Evolutionary conservation across 129 eudicot species (phyloP), one percentile per base, ranked within the genome.

Genomic region (Silybum marianum): DNA sequence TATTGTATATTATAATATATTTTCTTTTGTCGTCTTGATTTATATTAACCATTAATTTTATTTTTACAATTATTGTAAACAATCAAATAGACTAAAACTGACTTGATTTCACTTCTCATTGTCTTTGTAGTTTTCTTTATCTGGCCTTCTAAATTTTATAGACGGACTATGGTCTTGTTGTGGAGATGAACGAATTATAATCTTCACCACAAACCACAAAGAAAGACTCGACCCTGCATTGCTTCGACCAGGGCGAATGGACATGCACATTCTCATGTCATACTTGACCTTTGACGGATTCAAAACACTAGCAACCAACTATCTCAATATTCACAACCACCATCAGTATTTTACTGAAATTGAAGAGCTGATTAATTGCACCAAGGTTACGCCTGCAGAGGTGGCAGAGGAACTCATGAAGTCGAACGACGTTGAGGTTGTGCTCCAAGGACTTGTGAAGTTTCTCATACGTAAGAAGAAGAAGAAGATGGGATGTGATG

Each of bases 141-240:
- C 93, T 0, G 97, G 97, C 25, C 84, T 92, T 23, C 83, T 90
- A 11, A 92, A 92, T 72, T 92, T 92, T 85, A 90, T 90, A 3
- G 97, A 92, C 32, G 97, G 97, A 23, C 73, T 93, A 39, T 90
- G 97, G 97, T 93, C 95, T 1, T 85, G 95, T 65, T 88, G 93
- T 80, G 95, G 95, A 6, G 93, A 90, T 38, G 91, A 93, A 81
- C 85, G 97, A 1, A 90, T 93, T 38, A 90, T 92, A 71, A 76
- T 92, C 1, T 92, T 92, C 83, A 92, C 97, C 19, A 92, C 97
- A 1, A 92, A 92, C 74, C 85, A 93, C 82, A 87, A 84, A 58
- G 97, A 87, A 18, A 84, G 85, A 81, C 93, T 93, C 0, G 97
- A 93, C 44, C 97, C 95, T 0, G 95, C 97, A 21, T 73, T 93